Conservation (phyloP, 345 rosid genomes). For the Arabidopsis thaliana region TAIR10.1 NC_003070.9:15003501-15004000, state of each 20-base stretch:
- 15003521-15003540: slow-evolving; percentile 91
- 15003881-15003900: no score
- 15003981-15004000: no score
- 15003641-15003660: slow-evolving; percentile 80
- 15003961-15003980: no score
- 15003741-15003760: slow-evolving; percentile 77
- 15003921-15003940: no score
- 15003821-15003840: no score
- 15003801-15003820: no score
- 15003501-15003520: slow-evolving; percentile 95
- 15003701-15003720: slow-evolving; percentile 64
- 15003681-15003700: slow-evolving; percentile 92
- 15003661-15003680: slow-evolving; percentile 70
- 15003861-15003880: no score
- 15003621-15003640: slow-evolving; percentile 72
- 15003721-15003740: slow-evolving; percentile 97
- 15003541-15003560: slow-evolving; percentile 99
- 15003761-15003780: neutral
- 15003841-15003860: no score
- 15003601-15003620: slow-evolving; percentile 75
- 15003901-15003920: no score
- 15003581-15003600: slow-evolving; percentile 74
- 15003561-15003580: slow-evolving; percentile 95
- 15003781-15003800: neutral
- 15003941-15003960: no score